phyloP scores from a whole-genome alignment of 768 basidiomycete genomes.

The Postia placenta region DNA sequence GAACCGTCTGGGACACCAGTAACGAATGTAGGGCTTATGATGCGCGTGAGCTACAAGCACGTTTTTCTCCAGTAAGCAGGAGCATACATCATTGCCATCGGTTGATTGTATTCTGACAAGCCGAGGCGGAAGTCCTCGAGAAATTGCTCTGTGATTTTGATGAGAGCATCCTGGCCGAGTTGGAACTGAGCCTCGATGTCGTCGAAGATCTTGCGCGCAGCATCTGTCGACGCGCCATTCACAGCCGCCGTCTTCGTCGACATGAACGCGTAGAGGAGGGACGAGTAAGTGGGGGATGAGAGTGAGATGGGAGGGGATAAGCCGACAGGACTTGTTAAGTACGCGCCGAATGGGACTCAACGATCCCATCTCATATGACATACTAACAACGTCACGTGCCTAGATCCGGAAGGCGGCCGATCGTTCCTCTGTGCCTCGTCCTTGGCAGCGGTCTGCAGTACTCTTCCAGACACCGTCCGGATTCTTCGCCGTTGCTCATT shows the following conservation, averaged over 20 bases:
- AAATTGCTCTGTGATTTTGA: slow-evolving; percentile 72
- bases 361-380: slow-evolving; percentile 6
- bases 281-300: not conserved
- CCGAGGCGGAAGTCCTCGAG: slow-evolving; percentile 75
- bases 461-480: no score
- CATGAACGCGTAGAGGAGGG: slow-evolving; percentile 21
- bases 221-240: slow-evolving; percentile 26
- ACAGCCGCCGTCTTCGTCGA: slow-evolving; percentile 35
- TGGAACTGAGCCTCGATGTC: slow-evolving; percentile 70
- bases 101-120: slow-evolving; percentile 61
- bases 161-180: slow-evolving; percentile 53
- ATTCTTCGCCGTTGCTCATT: no score
- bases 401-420: not conserved
- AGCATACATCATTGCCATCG: slow-evolving; percentile 90
- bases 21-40: slow-evolving; percentile 81
- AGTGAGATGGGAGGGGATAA: slow-evolving; percentile 2
- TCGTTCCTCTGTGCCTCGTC: not conserved
- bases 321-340: not conserved
- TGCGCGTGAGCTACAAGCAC: slow-evolving; percentile 1
- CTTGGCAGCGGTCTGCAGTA: no score
- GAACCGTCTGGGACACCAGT: slow-evolving; percentile 92
- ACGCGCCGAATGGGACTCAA: not conserved
- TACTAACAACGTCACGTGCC: slow-evolving; percentile 1
- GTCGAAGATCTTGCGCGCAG: slow-evolving; percentile 47
- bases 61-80: not conserved